A percentile compares a stretch with the other conserved stretches of the same genome.
phyloP scores from a whole-genome alignment of 1,139 yeast genomes.

The Pichia norvegensis region DNA sequence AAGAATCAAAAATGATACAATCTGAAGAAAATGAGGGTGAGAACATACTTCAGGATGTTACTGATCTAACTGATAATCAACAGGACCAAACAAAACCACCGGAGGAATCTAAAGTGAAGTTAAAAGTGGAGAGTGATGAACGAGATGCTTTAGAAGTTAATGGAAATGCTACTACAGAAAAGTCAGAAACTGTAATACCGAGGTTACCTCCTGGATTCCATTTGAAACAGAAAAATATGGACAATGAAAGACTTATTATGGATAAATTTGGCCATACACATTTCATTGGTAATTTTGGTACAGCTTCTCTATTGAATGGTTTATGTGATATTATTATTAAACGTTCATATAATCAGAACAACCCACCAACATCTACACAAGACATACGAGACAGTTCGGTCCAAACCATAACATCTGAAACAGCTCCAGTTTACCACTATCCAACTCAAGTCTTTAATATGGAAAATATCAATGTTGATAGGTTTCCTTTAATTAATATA shows the following conservation, averaged over 20 bases:
- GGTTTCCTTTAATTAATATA: constrained; percentile 31
- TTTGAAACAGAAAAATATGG: constrained; percentile 19
- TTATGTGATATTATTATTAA: constrained; percentile 34
- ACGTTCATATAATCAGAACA: constrained; percentile 26
- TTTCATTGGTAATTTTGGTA: constrained; percentile 36
- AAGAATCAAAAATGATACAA: constrained; percentile 2
- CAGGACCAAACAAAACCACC: no score
- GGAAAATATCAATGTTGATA: constrained; percentile 25
- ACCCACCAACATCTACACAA: constrained; percentile 28
- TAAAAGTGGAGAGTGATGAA: not conserved
- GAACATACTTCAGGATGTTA: not conserved
- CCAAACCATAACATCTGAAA: constrained; percentile 28
- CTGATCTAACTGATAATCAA: not conserved
- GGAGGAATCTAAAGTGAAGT: not conserved
- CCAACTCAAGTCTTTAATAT: constrained; percentile 28
- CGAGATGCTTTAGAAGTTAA: not conserved
- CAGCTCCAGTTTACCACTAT: constrained; percentile 28
- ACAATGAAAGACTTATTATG: constrained; percentile 31
- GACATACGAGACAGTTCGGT: constrained; percentile 27
- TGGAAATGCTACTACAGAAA: not conserved
- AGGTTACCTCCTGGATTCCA: constrained; percentile 19
- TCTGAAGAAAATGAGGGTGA: not conserved
- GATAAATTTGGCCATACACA: constrained; percentile 38
- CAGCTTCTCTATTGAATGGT: constrained; percentile 34
- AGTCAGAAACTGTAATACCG: not conserved